Conservation (phyloP, 768 basidiomycete species). For the Tulasnella calospora region DNA sequence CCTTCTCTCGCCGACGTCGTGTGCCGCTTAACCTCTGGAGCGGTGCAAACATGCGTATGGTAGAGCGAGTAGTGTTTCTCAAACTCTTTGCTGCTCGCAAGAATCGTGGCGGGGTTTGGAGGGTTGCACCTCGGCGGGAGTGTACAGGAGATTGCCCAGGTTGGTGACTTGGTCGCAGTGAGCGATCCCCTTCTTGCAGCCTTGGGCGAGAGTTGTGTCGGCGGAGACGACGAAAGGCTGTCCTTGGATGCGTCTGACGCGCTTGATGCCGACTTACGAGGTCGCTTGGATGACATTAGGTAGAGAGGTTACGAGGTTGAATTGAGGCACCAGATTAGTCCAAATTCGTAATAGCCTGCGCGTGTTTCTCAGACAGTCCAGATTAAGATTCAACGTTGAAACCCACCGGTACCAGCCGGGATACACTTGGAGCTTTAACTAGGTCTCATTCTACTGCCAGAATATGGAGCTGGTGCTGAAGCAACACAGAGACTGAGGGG, state of each 20-base stretch:
- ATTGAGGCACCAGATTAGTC: background rate
- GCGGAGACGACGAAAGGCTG: background rate
- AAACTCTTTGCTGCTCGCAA: constrained; percentile 62
- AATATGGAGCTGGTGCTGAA: no score
- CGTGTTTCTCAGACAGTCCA: background rate
- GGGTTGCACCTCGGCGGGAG: constrained; percentile 79
- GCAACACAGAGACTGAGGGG: no score
- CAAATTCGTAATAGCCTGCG: background rate
- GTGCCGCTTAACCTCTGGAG: constrained; percentile 30
- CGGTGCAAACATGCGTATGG: constrained; percentile 78
- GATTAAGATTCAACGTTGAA: background rate
- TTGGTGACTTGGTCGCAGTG: background rate
- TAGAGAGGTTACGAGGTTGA: background rate
- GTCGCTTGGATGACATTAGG: background rate
- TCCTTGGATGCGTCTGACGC: background rate
- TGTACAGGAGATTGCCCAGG: constrained; percentile 47
- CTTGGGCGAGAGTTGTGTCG: background rate
- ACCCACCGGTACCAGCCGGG: background rate
- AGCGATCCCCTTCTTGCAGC: background rate
- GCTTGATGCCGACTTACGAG: background rate
- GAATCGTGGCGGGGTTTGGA: constrained; percentile 52
- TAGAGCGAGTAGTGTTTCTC: constrained; percentile 79
- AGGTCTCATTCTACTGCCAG: background rate
- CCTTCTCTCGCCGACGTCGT: constrained; percentile 25
- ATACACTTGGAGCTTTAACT: no score